These are phyloP conservation scores for Kwoniella sp. DNA, from an alignment of 768 basidiomycete genomes.

Conservation along the genomic window DNA sequence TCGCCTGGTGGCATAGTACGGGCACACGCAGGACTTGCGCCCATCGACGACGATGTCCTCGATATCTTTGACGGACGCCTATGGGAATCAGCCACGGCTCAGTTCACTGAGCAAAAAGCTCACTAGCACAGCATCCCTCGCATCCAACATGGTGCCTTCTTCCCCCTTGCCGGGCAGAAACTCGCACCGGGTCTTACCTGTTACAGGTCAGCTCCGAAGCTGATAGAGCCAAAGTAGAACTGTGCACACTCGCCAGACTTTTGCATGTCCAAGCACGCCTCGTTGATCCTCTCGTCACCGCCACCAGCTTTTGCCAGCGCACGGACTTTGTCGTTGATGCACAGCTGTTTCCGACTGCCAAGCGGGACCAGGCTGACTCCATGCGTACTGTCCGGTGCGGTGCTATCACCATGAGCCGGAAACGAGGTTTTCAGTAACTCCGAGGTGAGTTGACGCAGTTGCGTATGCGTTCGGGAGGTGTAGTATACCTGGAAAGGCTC, in stretches of 20 bases:
- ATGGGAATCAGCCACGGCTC: background rate
- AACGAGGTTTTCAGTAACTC: conserved; percentile 73
- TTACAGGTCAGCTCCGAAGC: background rate
- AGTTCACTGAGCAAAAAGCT: conserved; percentile 18
- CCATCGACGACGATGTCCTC: conserved; percentile 82
- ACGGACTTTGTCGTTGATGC: conserved; percentile 78
- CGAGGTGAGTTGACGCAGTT: conserved; percentile 81
- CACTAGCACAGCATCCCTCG: conserved; percentile 82
- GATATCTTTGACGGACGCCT: conserved; percentile 89
- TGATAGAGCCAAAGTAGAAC: background rate
- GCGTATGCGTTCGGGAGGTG: conserved; percentile 92
- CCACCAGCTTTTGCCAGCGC: conserved; percentile 56
- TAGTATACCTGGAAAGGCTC: conserved; percentile 65
- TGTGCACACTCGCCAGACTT: conserved; percentile 55
- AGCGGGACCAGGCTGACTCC: conserved; percentile 69
- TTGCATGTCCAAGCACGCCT: conserved; percentile 76
- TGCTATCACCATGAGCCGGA: no score
- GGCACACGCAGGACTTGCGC: conserved; percentile 66
- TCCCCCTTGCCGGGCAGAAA: conserved; percentile 69
- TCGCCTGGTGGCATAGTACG: conserved; percentile 84
- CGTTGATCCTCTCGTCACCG: conserved; percentile 65
- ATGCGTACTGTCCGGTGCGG: no score
- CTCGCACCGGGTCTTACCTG: conserved; percentile 61
- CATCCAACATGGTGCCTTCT: conserved; percentile 67
- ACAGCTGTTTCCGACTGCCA: conserved; percentile 84